Evolutionary conservation across 805 yeast genomes (phyloP).

Genomic region (Candida chauliodis): DNA sequence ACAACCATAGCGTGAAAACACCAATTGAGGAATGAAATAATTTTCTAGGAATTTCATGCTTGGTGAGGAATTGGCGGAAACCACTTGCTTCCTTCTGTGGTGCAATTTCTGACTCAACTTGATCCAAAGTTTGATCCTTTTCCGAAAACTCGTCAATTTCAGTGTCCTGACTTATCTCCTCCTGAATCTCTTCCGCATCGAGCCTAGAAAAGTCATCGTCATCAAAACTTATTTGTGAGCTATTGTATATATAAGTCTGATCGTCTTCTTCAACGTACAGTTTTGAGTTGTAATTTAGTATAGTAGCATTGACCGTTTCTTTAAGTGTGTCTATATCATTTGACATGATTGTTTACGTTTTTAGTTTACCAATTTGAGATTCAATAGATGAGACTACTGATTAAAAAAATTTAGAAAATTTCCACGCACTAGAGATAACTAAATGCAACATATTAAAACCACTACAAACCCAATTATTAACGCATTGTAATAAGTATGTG

Average conservation of each 20-base stretch:
- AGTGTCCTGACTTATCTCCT: slow-evolving; percentile 6
- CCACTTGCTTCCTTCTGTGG: background rate
- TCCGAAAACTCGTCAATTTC: background rate
- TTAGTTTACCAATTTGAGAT: background rate
- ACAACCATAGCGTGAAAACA: slow-evolving; percentile 69
- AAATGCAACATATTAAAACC: no score
- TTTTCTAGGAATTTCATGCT: slow-evolving; percentile 89
- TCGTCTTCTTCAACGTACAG: slow-evolving; percentile 39
- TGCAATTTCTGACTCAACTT: background rate
- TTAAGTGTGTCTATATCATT: slow-evolving; percentile 1
- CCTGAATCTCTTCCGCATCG: slow-evolving; percentile 12
- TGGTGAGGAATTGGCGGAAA: slow-evolving; percentile 46
- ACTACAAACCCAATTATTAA: background rate
- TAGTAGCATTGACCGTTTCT: slow-evolving; percentile 8
- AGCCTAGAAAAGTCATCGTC: slow-evolving; percentile 15
- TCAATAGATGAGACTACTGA: no score
- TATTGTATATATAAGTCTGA: slow-evolving; percentile 28
- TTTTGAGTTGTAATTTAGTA: slow-evolving; percentile 17
- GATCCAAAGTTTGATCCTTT: background rate
- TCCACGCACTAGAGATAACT: no score
- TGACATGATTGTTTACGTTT: background rate
- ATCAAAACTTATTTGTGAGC: slow-evolving; percentile 17
- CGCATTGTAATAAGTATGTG: background rate
- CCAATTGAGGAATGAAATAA: slow-evolving; percentile 88
- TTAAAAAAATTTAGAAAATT: no score